Evolutionary conservation across 441 rosid genomes (phyloP), one percentile per base, ranked within the genome.

Genomic region (Eugenia klotzschiana): DNA sequence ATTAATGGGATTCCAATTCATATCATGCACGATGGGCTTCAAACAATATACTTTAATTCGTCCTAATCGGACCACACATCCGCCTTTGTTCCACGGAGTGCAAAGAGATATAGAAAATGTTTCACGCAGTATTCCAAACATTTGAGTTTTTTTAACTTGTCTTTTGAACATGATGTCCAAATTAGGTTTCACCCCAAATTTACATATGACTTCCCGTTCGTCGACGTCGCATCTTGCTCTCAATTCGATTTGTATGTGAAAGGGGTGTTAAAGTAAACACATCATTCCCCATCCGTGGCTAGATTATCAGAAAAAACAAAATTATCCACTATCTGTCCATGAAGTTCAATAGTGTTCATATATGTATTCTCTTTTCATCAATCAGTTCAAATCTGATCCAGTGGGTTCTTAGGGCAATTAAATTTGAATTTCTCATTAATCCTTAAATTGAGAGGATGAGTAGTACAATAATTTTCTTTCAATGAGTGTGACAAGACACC

Each of bases 151-250:
- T 33, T 1, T 0, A 20, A 64, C 10, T 64, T 64, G 25, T 18
- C 7, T 64, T 64, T 33, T 0, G 5, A 33, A 18, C 11, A 40
- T 11, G 41, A 64, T 18, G 5, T 16, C 13, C 37, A 64, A 33
- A 5, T 64, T 64, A 29, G 43, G 43, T 29, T 64, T 64, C 43
- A 8, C 10, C 43, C n/a, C 29, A 33, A 9, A 15, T 33, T 0
- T 8, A 22, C 0, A 2, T 2, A 0, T 33, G 46, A 0, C 4
- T 4, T 33, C 12, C 2, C 4, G 10, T 2, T 64, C 3, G 1
- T 8, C 15, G 11, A 16, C 20, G 20, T 33, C 46, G 20, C 7
- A 0, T 18, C 25, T 33, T 0, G 2, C 33, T 33, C 6, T 18
- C 15, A 64, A 64, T 64, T 3, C 7, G 20, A 18, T 64, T 12